Base-by-base conservation (phyloP, 2,329 filamentous ascomycete species). In the Zalaria obscura region DNA sequence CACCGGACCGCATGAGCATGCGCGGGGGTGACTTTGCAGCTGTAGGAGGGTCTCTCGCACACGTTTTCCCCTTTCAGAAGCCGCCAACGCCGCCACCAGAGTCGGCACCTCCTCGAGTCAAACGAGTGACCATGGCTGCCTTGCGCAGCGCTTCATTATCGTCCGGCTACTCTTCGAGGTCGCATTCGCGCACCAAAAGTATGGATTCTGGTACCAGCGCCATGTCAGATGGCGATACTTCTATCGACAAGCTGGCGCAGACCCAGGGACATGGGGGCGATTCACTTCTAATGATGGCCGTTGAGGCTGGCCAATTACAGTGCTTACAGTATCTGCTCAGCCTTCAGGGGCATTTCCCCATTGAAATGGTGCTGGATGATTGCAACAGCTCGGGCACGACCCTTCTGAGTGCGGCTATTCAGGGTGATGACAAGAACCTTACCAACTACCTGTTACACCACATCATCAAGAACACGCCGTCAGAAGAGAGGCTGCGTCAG, bases 41-140 rank as follows among this genome's bases (percentile, higher is more conserved):
- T 5, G 47, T 56, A n/a, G 54, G 57, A 39, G 65, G 64, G 3
- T 66, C 66, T 3, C 49, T 96, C 3, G 74, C 80, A 40, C 89
- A 96, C 55, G 87, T 96, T 1, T 95, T 95, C 51, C 89, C 88
- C 0, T 96, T 94, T 47, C 83, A 93, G 56, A 73, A 72, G 42
- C 74, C 75, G 45, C 59, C 64, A 35, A 69, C 62, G 25, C 66
- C 67, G 26, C 64, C 67, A 18, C 58, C 65, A 4, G 59, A 60
- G 39, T 56, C 59, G 35, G 58, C 59, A 9, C 60, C 65, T 2
- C 55, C 62, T 4, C 76, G 73, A 31, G 93, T 91, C 59, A 85
- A 71, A 50, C 57, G 73, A 50, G 89, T 96, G 1, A 84, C 86
- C 0, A 83, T 95, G 83, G 86, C 94, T 55, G 46, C 55, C 9